Evolutionary conservation across 2,329 filamentous ascomycete genomes (phyloP).

Genomic region (Neonectria punicea): DNA sequence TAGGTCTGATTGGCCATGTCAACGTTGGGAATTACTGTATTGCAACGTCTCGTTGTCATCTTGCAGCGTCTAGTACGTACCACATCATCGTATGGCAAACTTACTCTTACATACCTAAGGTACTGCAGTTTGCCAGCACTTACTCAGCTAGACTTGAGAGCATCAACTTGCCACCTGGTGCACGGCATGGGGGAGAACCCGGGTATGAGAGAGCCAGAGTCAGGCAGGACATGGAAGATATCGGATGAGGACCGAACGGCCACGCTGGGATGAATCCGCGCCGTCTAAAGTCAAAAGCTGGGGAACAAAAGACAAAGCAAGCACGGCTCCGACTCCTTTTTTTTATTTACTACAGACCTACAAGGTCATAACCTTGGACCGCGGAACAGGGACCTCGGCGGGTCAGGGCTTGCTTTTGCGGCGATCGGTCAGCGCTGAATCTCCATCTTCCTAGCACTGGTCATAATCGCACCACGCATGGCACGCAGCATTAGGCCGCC

Average conservation of each 20-base stretch:
- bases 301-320: neutral
- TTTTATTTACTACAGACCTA: neutral
- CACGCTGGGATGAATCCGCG: neutral
- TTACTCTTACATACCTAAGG: too few species aligned
- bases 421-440: slow-evolving; percentile 1
- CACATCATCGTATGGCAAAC: neutral
- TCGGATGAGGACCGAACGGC: slow-evolving; percentile 8
- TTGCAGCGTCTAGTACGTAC: neutral
- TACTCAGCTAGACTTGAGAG: neutral
- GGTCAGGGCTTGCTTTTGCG: neutral
- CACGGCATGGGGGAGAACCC: neutral
- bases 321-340: neutral
- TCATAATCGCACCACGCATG: neutral
- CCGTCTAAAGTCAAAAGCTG: neutral
- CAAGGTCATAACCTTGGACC: too few species aligned
- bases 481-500: slow-evolving; percentile 1
- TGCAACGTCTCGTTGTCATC: neutral
- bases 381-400: neutral
- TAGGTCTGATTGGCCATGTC: neutral
- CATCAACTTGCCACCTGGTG: neutral
- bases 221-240: neutral
- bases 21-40: neutral
- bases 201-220: neutral
- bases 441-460: neutral
- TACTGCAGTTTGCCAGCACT: neutral